These are phyloP conservation scores for Tremellales sp. DNA, from an alignment of 1,284 basidiomycete species.

Conservation along the genomic window DNA sequence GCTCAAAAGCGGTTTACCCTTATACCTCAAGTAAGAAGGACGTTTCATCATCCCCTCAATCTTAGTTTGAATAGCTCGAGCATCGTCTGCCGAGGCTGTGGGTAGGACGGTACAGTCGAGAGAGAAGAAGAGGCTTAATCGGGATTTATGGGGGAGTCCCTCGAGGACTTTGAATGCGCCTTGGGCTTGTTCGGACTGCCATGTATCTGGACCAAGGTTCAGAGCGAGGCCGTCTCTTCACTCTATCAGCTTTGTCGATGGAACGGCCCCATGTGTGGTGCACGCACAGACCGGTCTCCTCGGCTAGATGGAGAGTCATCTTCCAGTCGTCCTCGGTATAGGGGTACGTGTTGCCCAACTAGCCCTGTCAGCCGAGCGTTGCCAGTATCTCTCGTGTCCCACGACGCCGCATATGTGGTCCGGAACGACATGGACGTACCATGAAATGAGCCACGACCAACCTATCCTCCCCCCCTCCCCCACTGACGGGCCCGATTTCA, in stretches of 20 bases:
- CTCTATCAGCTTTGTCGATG: not conserved
- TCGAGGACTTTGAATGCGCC: slow-evolving; percentile 29
- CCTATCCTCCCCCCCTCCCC: not conserved
- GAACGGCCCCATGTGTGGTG: not conserved
- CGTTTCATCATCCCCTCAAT: slow-evolving; percentile 14
- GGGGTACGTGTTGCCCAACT: slow-evolving; percentile 49
- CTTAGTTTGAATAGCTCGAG: slow-evolving; percentile 15
- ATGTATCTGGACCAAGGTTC: slow-evolving; percentile 47
- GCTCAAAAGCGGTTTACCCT: slow-evolving; percentile 28
- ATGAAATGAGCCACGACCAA: slow-evolving; percentile 49
- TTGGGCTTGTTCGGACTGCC: slow-evolving; percentile 45
- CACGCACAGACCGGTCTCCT: slow-evolving; percentile 37
- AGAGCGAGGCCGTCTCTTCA: slow-evolving; percentile 48
- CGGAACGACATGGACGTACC: slow-evolving; percentile 24
- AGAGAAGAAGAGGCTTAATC: slow-evolving; percentile 38
- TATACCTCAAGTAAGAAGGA: slow-evolving; percentile 5
- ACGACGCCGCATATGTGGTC: not conserved
- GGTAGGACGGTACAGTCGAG: slow-evolving; percentile 47
- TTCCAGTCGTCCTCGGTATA: slow-evolving; percentile 42
- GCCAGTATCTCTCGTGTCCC: too few relatives aligned
- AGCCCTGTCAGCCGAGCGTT: not conserved
- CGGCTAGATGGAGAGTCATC: slow-evolving; percentile 36
- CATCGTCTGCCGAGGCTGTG: slow-evolving; percentile 16
- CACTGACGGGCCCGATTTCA: not conserved
- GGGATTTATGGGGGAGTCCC: not conserved